phyloP scores from a whole-genome alignment of 345 rosid genomes.

The Eucalyptus pauciflora region DNA sequence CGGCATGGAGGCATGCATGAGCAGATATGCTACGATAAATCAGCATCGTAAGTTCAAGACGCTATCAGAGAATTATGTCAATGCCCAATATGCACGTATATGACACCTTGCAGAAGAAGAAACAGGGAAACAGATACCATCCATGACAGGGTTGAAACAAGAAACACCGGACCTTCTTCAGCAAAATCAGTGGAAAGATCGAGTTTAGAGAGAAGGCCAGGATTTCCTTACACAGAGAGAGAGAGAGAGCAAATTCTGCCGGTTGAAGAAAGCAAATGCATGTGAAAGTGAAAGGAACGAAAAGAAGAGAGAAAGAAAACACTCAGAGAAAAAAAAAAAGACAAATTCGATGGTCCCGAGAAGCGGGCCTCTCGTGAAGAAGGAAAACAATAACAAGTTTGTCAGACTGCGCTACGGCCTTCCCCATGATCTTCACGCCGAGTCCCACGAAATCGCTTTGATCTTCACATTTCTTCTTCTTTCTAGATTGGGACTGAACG shows the following conservation, averaged over 20 bases:
- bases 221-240: background rate
- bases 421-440: background rate
- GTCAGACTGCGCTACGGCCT: background rate
- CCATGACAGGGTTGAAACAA: background rate
- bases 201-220: background rate
- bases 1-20: background rate
- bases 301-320: background rate
- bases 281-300: background rate
- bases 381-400: background rate
- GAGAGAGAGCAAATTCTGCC: background rate
- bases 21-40: background rate
- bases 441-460: background rate
- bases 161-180: background rate
- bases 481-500: background rate
- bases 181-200: background rate
- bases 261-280: background rate
- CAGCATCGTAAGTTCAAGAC: background rate
- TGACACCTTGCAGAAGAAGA: background rate
- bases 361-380: background rate
- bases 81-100: background rate
- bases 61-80: background rate
- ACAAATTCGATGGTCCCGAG: background rate
- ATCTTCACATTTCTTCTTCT: background rate
- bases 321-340: no score
- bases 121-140: background rate